These are phyloP conservation scores for Suhomyces chickasaworum DNA, from an alignment of 1,139 yeast species.

Conservation along the genomic window DNA sequence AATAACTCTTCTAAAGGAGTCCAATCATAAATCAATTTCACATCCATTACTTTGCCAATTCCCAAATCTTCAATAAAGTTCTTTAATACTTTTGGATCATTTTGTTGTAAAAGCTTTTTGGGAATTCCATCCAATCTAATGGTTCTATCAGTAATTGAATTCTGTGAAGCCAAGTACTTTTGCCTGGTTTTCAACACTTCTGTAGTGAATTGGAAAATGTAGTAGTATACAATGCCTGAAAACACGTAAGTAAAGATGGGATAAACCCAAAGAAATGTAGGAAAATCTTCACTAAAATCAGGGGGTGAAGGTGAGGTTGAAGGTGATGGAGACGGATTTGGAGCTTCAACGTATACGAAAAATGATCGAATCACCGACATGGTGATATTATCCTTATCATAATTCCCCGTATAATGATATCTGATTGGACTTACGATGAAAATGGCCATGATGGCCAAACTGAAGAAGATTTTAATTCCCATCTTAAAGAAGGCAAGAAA, in stretches of 20 bases:
- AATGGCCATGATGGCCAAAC: conserved; percentile 41
- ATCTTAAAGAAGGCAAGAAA: conserved; percentile 47
- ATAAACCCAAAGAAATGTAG: conserved; percentile 39
- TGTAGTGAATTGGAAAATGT: conserved; percentile 39
- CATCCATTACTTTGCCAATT: conserved; percentile 59
- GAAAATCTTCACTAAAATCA: conserved; percentile 21
- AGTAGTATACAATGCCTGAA: conserved; percentile 37
- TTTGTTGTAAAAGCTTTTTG: conserved; percentile 39
- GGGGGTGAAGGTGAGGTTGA: conserved; percentile 15
- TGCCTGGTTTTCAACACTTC: conserved; percentile 45
- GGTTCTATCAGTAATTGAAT: conserved; percentile 50
- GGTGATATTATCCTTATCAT: conserved; percentile 41
- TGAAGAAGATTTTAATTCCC: conserved; percentile 45
- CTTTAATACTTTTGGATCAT: conserved; percentile 44
- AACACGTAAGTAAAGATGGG: conserved; percentile 46
- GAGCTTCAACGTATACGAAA: conserved; percentile 8
- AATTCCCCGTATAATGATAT: conserved; percentile 48
- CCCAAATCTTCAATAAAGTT: conserved; percentile 61
- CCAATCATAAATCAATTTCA: conserved; percentile 60
- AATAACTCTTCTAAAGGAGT: conserved; percentile 47
- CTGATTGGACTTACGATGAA: conserved; percentile 46
- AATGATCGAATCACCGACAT: conserved; percentile 16
- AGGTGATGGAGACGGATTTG: conserved; percentile 9
- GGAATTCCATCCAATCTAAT: conserved; percentile 53
- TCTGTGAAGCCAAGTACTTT: conserved; percentile 43